These are phyloP conservation scores for Comarum palustre DNA, from an alignment of 306 rosid genomes.

Conservation along the genomic window DNA sequence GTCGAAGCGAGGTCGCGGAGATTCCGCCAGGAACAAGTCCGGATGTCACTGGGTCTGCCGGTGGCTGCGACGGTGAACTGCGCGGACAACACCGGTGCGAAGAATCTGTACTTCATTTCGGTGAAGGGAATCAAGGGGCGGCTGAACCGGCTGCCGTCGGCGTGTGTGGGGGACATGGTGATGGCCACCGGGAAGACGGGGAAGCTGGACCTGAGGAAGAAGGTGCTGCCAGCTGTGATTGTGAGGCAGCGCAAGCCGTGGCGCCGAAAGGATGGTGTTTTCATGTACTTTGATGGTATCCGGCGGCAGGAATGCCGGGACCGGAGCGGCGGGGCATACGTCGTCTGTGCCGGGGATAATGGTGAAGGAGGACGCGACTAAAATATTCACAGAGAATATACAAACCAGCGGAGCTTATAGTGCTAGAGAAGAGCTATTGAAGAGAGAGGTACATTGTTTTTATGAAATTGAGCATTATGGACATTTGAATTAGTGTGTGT, in stretches of 20 bases:
- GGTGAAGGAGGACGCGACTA: conserved; percentile 76
- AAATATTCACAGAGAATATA: conserved; percentile 82
- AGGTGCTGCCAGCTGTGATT: conserved; percentile 58
- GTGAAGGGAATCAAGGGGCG: conserved; percentile 55
- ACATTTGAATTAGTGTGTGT: not conserved
- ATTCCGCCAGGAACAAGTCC: conserved; percentile 53
- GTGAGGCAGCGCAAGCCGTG: conserved; percentile 60
- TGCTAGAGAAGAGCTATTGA: conserved; percentile 85
- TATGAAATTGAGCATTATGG: not conserved
- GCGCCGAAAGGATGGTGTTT: conserved; percentile 62
- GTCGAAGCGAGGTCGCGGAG: conserved; percentile 44
- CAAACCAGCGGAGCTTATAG: conserved; percentile 94
- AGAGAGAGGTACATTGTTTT: conserved; percentile 50
- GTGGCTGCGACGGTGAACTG: conserved; percentile 67
- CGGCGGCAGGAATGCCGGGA: conserved; percentile 32
- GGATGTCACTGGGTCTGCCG: conserved; percentile 64
- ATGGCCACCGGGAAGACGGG: conserved; percentile 58
- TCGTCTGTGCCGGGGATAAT: conserved; percentile 53
- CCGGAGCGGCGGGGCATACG: conserved; percentile 30
- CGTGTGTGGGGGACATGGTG: conserved; percentile 63
- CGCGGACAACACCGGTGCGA: conserved; percentile 54
- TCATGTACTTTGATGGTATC: conserved; percentile 53
- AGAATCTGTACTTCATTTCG: conserved; percentile 51
- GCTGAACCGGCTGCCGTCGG: conserved; percentile 54
- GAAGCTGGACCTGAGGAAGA: conserved; percentile 59